Evolutionary conservation across 2,329 filamentous ascomycete genomes (phyloP), one percentile per base, ranked within the genome.

Genomic region (Fusarium temperatum): DNA sequence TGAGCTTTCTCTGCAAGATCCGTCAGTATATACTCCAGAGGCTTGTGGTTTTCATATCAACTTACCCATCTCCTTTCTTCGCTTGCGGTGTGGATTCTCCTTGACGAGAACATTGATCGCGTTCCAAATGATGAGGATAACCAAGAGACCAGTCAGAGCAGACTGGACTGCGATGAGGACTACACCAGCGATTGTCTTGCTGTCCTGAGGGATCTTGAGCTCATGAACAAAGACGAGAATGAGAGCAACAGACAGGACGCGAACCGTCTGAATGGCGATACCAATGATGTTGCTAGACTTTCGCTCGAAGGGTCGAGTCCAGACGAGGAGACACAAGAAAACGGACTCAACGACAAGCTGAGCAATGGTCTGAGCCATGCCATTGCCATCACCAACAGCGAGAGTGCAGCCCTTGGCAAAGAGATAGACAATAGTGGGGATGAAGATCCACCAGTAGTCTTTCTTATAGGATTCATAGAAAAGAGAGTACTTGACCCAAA

Each of bases 381-480:
- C 96, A 80, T 97, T 91, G 18, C 95, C 95, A 79, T 98, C 93
- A 48, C 90, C 94, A 36, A 90, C 93, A 20, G 96, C 96, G 74
- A 98, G 91, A 66, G 96, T 90, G 70, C 91, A 92, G 62, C 96
- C 95, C 85, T 96, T 96, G 80, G 91, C 92, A 80, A 98, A 95
- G 86, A 95, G 93, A 86, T 98, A 98, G 73, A 95, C 70, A 79
- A 98, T 98, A 70, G 89, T 87, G 1, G 96, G 96, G 20, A 98
- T 88, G 80, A 99, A 98, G 30, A 98, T 84, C 96, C 96, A 98
- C 96, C 96, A 99, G 86, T 96, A 98, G 77, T 92, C 90, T 83
- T 93, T 94, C 85, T 94, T 95, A 87, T 98, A 98, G 77, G 92
- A 92, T 79, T 98, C 96, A 86, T 99, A 99, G 85, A 99, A 98